A percentile compares a stretch with the other conserved stretches of the same genome.
phyloP scores from a whole-genome alignment of 345 rosid species.

The Pistacia integerrima region DNA sequence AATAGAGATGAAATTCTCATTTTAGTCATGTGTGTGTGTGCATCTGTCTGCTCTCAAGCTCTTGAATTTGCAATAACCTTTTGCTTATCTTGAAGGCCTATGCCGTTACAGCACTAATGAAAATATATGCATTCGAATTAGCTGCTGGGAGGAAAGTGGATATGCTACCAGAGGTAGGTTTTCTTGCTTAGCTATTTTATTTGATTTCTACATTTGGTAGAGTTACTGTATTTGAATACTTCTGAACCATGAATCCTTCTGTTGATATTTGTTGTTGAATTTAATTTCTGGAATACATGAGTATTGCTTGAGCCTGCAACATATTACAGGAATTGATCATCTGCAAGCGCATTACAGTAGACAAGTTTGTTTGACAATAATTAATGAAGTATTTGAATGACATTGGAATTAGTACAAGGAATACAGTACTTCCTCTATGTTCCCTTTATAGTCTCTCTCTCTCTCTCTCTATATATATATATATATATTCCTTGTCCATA shows the following conservation, averaged over 20 bases:
- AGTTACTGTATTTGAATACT: slow-evolving; percentile 8
- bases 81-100: slow-evolving; percentile 66
- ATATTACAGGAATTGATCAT: neutral
- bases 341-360: neutral
- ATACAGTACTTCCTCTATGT: neutral
- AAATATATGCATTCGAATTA: slow-evolving; percentile 84
- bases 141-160: slow-evolving; percentile 87
- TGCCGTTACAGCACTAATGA: slow-evolving; percentile 91
- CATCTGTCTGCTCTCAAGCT: neutral
- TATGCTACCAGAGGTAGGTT: slow-evolving; percentile 87
- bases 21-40: neutral
- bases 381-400: neutral
- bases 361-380: neutral
- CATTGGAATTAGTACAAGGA: neutral
- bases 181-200: slow-evolving; percentile 1
- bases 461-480: too few species aligned
- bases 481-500: neutral
- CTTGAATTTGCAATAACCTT: slow-evolving; percentile 19
- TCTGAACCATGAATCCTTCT: neutral
- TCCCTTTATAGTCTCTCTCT: neutral
- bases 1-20: neutral
- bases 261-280: neutral
- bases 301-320: neutral
- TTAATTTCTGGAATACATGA: neutral
- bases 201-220: slow-evolving; percentile 7